A percentile compares a stretch with the other conserved stretches of the same genome.
Evolutionary conservation across 2,329 filamentous ascomycete species (phyloP).

Genomic region (Xylaria polymorpha): DNA sequence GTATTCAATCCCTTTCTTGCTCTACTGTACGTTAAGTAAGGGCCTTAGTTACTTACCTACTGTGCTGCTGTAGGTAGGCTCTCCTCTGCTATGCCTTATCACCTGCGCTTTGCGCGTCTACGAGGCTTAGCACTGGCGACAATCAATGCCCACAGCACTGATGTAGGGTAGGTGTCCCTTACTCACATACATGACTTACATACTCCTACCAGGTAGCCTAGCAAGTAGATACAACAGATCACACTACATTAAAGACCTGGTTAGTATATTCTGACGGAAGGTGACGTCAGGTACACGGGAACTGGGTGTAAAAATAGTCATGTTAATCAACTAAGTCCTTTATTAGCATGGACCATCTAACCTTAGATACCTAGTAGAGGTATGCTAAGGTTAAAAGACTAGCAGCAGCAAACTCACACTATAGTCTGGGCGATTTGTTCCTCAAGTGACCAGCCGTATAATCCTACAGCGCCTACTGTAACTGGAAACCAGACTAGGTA

Average conservation of each 20-base stretch:
- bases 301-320: too few relatives aligned
- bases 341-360: too few relatives aligned
- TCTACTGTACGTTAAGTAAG: too few relatives aligned
- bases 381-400: too few relatives aligned
- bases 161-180: neutral
- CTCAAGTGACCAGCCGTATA: neutral
- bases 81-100: neutral
- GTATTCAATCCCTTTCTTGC: too few relatives aligned
- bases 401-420: neutral
- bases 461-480: neutral
- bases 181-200: too few relatives aligned
- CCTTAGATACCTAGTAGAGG: too few relatives aligned
- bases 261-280: neutral
- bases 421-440: neutral
- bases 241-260: neutral
- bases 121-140: conserved; percentile 19
- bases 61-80: neutral
- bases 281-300: neutral
- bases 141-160: neutral
- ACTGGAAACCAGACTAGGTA: neutral
- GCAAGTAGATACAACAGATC: neutral
- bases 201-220: too few relatives aligned
- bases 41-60: too few relatives aligned
- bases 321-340: too few relatives aligned
- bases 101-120: conserved; percentile 2